phyloP scores from a whole-genome alignment of 2,329 filamentous ascomycete genomes.

The Talaromyces sp. region DNA sequence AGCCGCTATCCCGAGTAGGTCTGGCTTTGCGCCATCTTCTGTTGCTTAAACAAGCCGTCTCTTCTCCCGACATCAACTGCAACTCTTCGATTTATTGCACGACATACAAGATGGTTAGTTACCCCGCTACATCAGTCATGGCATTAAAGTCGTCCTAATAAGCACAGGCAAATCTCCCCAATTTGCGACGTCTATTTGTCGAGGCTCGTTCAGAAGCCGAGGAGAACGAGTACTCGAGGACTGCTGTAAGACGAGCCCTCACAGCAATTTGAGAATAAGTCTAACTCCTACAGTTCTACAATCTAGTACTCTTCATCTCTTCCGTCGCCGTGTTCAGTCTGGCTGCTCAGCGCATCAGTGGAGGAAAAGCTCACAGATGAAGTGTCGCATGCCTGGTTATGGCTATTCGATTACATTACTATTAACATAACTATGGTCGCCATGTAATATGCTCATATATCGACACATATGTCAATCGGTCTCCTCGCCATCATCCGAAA shows the following conservation, averaged over 20 bases:
- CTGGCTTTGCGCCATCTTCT: too few relatives aligned
- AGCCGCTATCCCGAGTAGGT: not conserved
- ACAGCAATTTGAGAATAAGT: not conserved
- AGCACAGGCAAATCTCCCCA: slow-evolving; percentile 62
- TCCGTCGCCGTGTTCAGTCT: slow-evolving; percentile 93
- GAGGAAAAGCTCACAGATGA: slow-evolving; percentile 37
- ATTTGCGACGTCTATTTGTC: slow-evolving; percentile 92
- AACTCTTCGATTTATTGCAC: not conserved
- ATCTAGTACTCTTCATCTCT: slow-evolving; percentile 92
- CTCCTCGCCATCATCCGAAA: slow-evolving; percentile 68
- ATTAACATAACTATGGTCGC: not conserved
- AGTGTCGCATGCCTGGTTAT: not conserved
- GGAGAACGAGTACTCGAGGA: slow-evolving; percentile 89
- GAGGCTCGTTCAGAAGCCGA: slow-evolving; percentile 90
- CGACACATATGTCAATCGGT: slow-evolving; percentile 36
- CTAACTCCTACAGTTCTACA: slow-evolving; percentile 69
- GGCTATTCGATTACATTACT: not conserved
- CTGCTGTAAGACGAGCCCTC: slow-evolving; percentile 63
- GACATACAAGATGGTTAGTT: slow-evolving; percentile 12
- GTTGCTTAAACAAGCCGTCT: too few relatives aligned
- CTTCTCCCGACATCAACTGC: not conserved
- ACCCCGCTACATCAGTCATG: not conserved
- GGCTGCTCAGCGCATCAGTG: slow-evolving; percentile 78
- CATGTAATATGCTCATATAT: not conserved
- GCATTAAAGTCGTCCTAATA: slow-evolving; percentile 2